Percentiles rank a stretch among this genome's conserved stretches.
phyloP scores from a whole-genome alignment of 306 rosid species.

The Elaeagnus macrophylla region DNA sequence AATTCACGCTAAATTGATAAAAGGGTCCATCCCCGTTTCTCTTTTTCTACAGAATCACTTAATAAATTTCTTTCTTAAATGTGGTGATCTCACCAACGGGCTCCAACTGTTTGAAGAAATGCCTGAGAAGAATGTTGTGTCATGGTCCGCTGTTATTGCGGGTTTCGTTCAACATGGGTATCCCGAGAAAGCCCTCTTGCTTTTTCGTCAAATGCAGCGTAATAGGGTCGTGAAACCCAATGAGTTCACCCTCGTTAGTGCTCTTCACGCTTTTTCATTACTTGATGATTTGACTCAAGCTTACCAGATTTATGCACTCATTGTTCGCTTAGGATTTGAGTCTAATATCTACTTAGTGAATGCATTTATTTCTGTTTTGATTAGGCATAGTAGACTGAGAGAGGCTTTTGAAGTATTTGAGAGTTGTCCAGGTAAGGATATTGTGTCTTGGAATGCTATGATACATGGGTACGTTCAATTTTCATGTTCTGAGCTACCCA shows the following conservation, averaged over 20 bases:
- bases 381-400: slow-evolving; percentile 41
- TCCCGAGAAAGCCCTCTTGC: slow-evolving; percentile 34
- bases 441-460: slow-evolving; percentile 66
- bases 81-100: slow-evolving; percentile 34
- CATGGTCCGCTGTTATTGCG: slow-evolving; percentile 58
- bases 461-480: slow-evolving; percentile 57
- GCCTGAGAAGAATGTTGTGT: slow-evolving; percentile 56
- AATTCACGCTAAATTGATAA: slow-evolving; percentile 45
- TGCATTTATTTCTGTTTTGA: slow-evolving; percentile 44
- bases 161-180: slow-evolving; percentile 42
- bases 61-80: slow-evolving; percentile 45
- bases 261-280: slow-evolving; percentile 65
- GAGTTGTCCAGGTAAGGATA: slow-evolving; percentile 33
- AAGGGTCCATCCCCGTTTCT: slow-evolving; percentile 39
- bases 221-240: slow-evolving; percentile 51
- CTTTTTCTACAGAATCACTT: slow-evolving; percentile 53
- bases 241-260: slow-evolving; percentile 63
- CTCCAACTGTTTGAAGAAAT: slow-evolving; percentile 71
- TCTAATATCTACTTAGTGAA: slow-evolving; percentile 47
- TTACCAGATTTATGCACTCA: slow-evolving; percentile 44
- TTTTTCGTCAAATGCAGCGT: slow-evolving; percentile 48
- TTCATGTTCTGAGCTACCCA: slow-evolving; percentile 31
- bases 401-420: slow-evolving; percentile 45
- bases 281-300: slow-evolving; percentile 20
- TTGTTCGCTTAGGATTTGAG: slow-evolving; percentile 48